Evolutionary conservation across 208 protist genomes (phyloP), one percentile per base, ranked within the genome.

Genomic region (Wallacemonas sp.): DNA sequence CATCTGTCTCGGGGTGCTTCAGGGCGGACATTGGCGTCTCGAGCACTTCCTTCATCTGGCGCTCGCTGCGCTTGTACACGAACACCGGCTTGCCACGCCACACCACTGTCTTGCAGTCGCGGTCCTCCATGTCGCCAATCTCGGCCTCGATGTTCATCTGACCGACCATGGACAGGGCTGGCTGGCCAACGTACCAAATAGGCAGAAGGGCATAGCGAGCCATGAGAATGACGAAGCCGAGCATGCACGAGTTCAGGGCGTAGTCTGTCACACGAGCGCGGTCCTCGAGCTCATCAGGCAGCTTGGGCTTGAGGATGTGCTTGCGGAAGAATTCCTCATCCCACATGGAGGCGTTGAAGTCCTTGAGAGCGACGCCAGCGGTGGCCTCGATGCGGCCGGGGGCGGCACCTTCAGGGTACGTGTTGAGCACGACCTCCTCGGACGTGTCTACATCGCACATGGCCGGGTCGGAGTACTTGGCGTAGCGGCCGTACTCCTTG

Each of bases 71-170:
- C 68, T 94, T 91, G 77, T 97, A 97, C 34, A 99, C 94, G 75
- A 99, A 99, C n/a, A 99, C 74, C 39, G 98, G 98, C 89, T 99
- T 99, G 67, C 98, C 98, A 72, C 98, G 94, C 98, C 98, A 99
- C 64, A 98, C 98, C 44, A 99, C 80, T 9, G 91, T 98, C 62
- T 97, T 93, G 76, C 89, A 97, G 45, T 95, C 78, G 27, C 86
- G 80, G 59, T 96, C 92, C 53, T 91, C 91, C 53, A 99, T 92
- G 11, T 69, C 75, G 22, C 83, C 82, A 6, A 99, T 75, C 79
- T 99, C 97, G 19, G 99, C 97, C 87, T 99, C 98, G 64, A 99
- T 90, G 79, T 95, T 97, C 75, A 98, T 97, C 62, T 99, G 83
- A 14, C 97, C 98, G 17, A 99, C 86, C 88, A 96, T 95, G 5